Percentiles rank a stretch among this genome's conserved stretches.
phyloP scores from a whole-genome alignment of 306 rosid genomes.

The Quillaja saponaria region DNA sequence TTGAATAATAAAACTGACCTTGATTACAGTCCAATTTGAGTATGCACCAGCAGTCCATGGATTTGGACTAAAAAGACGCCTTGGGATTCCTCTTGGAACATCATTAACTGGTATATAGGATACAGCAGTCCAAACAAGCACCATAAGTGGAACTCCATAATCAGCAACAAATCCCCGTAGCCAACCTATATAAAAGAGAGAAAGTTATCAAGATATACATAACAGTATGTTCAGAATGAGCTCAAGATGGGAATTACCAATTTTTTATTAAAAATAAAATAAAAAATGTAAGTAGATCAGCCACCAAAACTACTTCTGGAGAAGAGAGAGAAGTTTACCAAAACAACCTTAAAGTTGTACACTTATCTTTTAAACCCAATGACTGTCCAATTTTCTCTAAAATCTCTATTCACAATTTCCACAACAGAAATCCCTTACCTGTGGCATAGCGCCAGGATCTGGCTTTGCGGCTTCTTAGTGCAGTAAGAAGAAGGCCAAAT shows the following conservation, averaged over 20 bases:
- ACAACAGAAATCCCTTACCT: conserved; percentile 47
- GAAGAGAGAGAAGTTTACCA: conserved; percentile 7
- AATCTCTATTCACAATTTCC: not conserved
- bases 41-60: conserved; percentile 97
- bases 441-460: conserved; percentile 97
- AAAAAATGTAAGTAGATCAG: conserved; percentile 2
- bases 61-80: conserved; percentile 93
- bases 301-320: conserved; percentile 4
- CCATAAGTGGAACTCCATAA: conserved; percentile 95
- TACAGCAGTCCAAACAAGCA: conserved; percentile 80
- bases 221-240: too few species aligned
- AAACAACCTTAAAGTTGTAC: not conserved
- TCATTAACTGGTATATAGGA: conserved; percentile 83
- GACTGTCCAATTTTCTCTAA: not conserved
- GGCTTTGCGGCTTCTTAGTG: conserved; percentile 86
- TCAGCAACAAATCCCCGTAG: conserved; percentile 83
- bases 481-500: conserved; percentile 85
- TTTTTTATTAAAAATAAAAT: not conserved
- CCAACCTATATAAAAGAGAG: conserved; percentile 60
- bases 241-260: conserved; percentile 3
- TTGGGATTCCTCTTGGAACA: conserved; percentile 86
- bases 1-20: conserved; percentile 48
- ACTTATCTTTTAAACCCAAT: not conserved
- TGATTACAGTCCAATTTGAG: conserved; percentile 91
- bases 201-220: conserved; percentile 16